These are phyloP conservation scores for Pisolithus tinctorius DNA, from an alignment of 768 basidiomycete genomes.

Conservation along the genomic window DNA sequence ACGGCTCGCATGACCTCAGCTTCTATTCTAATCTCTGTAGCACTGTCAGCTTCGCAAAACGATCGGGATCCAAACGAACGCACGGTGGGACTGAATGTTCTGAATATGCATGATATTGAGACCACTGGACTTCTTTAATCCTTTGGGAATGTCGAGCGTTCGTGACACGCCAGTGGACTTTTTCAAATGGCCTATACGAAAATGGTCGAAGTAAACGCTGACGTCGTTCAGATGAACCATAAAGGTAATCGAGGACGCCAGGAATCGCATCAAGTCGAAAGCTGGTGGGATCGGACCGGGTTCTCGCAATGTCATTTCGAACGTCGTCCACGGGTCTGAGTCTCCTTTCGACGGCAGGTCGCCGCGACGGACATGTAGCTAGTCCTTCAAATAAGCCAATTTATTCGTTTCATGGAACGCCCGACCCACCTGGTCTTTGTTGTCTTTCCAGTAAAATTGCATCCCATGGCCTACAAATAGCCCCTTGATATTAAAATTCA, in stretches of 20 bases:
- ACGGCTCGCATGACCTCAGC: conserved; percentile 80
- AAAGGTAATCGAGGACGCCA: conserved; percentile 89
- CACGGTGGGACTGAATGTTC: conserved; percentile 58
- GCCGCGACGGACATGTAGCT: conserved; percentile 83
- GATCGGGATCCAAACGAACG: conserved; percentile 15
- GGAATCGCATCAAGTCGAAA: conserved; percentile 85
- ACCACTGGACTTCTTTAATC: conserved; percentile 49
- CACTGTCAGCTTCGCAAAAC: conserved; percentile 26
- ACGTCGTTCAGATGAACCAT: conserved; percentile 75
- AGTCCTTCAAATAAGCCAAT: conserved; percentile 2
- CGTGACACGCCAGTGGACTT: conserved; percentile 55
- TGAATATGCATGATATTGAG: conserved; percentile 63
- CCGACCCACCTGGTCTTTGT: conserved; percentile 68
- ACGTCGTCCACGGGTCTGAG: conserved; percentile 68
- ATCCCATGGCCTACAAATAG: conserved; percentile 67
- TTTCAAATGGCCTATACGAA: conserved; percentile 57
- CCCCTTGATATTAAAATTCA: conserved; percentile 14
- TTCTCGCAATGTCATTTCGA: conserved; percentile 85
- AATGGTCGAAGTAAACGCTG: conserved; percentile 76
- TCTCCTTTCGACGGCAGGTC: conserved; percentile 38
- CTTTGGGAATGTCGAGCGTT: conserved; percentile 45
- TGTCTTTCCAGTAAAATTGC: conserved; percentile 95
- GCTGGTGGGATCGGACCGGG: conserved; percentile 70
- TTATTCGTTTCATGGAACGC: neutral
- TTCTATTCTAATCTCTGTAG: conserved; percentile 55